Conservation (phyloP, 129 eudicot genomes). For the Escallonia herrerae region DNA sequence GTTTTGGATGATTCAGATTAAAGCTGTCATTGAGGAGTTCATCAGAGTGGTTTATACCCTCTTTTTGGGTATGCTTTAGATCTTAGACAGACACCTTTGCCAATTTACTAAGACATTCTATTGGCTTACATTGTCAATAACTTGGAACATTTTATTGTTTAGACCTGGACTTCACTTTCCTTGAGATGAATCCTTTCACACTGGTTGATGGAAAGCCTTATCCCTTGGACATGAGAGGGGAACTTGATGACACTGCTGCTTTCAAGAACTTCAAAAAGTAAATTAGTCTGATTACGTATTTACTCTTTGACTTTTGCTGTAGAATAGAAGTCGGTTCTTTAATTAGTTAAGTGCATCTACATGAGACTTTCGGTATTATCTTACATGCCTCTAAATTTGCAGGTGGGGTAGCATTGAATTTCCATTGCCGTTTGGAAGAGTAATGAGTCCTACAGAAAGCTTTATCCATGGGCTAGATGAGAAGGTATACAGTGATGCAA, state of each 20-base stretch:
- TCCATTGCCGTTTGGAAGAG: constrained; percentile 98
- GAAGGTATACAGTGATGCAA: constrained; percentile 43
- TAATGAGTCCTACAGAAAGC: constrained; percentile 94
- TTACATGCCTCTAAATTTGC: constrained; percentile 16
- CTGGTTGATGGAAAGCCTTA: constrained; percentile 92
- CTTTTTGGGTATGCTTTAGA: constrained; percentile 51
- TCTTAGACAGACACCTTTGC: neutral
- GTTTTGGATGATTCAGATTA: constrained; percentile 44
- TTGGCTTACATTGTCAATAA: neutral
- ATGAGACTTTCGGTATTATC: neutral
- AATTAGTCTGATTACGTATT: too few species aligned
- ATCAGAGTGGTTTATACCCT: constrained; percentile 55
- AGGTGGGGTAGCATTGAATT: constrained; percentile 98
- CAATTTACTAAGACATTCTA: neutral
- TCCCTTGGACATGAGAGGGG: constrained; percentile 99
- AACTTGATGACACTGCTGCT: constrained; percentile 96
- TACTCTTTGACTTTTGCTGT: too few species aligned
- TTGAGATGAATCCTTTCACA: constrained; percentile 97
- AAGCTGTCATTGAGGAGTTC: constrained; percentile 78
- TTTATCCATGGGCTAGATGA: constrained; percentile 96
- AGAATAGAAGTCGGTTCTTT: neutral
- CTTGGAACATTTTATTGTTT: constrained; percentile 6
- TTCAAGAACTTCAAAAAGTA: constrained; percentile 94
- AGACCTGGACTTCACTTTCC: constrained; percentile 98
- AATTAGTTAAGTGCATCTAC: neutral